A percentile compares a stretch with the other conserved stretches of the same genome.
Conservation (phyloP, 805 yeast species). For the Monosporozyma servazzii region DNA sequence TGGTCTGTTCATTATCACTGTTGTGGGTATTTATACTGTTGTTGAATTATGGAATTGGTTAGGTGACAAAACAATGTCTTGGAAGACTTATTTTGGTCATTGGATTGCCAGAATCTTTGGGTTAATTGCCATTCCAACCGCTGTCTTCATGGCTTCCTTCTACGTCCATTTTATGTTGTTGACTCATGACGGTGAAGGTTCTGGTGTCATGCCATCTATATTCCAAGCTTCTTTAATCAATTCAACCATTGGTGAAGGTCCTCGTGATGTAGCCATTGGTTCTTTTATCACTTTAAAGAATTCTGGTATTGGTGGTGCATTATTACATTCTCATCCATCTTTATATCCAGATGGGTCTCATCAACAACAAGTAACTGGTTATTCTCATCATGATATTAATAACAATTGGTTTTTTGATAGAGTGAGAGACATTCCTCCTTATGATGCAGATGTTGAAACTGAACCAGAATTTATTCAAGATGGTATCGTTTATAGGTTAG, state of each 20-base stretch:
- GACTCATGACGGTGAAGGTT: conserved; percentile 73
- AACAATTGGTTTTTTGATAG: conserved; percentile 72
- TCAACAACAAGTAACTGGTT: conserved; percentile 92
- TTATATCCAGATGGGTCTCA: conserved; percentile 83
- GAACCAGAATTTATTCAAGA: conserved; percentile 37
- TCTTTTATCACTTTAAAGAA: conserved; percentile 43
- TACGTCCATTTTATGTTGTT: conserved; percentile 68
- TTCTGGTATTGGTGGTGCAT: conserved; percentile 66
- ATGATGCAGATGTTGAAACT: conserved; percentile 22
- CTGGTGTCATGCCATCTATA: conserved; percentile 66
- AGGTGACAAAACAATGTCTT: conserved; percentile 53
- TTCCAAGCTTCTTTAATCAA: conserved; percentile 72
- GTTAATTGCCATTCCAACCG: conserved; percentile 55
- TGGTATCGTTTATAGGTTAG: conserved; percentile 61
- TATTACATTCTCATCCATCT: conserved; percentile 83
- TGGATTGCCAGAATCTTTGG: conserved; percentile 60
- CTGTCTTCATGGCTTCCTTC: conserved; percentile 56
- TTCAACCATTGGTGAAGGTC: conserved; percentile 53
- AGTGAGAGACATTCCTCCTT: conserved; percentile 34
- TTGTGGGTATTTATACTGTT: conserved; percentile 84
- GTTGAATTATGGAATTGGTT: conserved; percentile 80
- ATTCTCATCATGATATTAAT: conserved; percentile 80
- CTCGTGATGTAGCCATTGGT: conserved; percentile 64
- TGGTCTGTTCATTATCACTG: conserved; percentile 79
- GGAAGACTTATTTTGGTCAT: conserved; percentile 44